Percentiles rank a stretch among this genome's conserved stretches.
Evolutionary conservation across 2,329 filamentous ascomycete species (phyloP).

Genomic region (Colletotrichum sp.): DNA sequence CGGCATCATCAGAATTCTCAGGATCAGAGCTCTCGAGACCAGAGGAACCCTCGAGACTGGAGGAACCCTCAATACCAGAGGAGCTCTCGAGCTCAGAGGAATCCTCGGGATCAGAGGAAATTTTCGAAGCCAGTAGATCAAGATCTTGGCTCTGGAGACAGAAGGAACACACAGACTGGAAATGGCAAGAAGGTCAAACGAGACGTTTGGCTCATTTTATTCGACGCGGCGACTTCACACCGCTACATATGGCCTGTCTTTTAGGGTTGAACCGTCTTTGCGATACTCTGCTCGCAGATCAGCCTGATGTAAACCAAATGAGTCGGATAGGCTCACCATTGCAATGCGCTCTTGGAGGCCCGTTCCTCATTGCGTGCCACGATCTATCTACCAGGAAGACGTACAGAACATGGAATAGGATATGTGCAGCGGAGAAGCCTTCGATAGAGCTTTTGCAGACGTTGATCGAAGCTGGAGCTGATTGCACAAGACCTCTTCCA

Average conservation of each 20-base stretch:
- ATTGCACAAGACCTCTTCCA: not conserved
- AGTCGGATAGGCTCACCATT: not conserved
- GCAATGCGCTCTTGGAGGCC: not conserved
- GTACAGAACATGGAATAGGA: not conserved
- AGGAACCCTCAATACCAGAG: too few species aligned
- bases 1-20: too few species aligned
- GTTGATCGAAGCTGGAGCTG: not conserved
- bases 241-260: not conserved
- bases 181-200: not conserved
- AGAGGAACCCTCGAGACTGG: too few species aligned
- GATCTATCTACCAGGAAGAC: not conserved
- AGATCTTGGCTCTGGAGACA: not conserved
- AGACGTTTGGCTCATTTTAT: slow-evolving; percentile 32
- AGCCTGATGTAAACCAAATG: not conserved
- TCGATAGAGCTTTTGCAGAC: not conserved
- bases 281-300: not conserved
- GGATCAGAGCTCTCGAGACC: too few species aligned
- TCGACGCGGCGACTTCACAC: not conserved
- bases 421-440: not conserved
- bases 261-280: not conserved
- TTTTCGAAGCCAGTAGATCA: too few species aligned
- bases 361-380: not conserved
- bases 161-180: not conserved
- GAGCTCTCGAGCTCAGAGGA: too few species aligned
- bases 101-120: too few species aligned